A percentile compares a stretch with the other conserved stretches of the same genome.
Evolutionary conservation across 2,329 filamentous ascomycete species (phyloP).

Genomic region (Graphilbum sp.): DNA sequence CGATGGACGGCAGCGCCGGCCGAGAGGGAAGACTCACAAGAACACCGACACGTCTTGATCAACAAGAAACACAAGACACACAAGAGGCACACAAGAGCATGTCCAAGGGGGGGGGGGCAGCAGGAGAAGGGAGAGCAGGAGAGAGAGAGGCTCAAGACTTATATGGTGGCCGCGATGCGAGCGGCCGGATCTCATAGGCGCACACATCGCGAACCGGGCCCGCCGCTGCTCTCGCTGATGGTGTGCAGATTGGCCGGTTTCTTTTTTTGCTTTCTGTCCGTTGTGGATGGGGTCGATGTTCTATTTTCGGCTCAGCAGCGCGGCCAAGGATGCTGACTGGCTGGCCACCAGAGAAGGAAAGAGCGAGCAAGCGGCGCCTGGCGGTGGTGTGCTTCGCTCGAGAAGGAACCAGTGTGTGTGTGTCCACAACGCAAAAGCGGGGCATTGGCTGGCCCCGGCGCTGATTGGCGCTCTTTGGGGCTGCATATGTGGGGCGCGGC

Average conservation of each 20-base stretch:
- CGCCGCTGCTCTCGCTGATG: too few species aligned
- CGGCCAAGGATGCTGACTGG: too few species aligned
- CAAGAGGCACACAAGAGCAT: not conserved
- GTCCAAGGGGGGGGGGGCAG: constrained; percentile 17
- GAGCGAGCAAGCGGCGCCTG: too few species aligned
- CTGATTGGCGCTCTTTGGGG: constrained; percentile 4
- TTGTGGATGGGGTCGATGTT: constrained; percentile 20
- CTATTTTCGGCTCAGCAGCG: constrained; percentile 33
- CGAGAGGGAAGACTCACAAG: constrained; percentile 4
- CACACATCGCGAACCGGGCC: not conserved
- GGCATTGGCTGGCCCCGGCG: not conserved
- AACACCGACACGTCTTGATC: constrained; percentile 19
- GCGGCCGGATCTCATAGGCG: constrained; percentile 16
- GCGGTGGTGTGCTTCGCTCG: too few species aligned
- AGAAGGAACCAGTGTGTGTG: too few species aligned
- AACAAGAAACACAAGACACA: constrained; percentile 15
- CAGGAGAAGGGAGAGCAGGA: not conserved
- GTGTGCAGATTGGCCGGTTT: constrained; percentile 5
- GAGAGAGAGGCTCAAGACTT: constrained; percentile 25
- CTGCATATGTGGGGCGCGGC: not conserved
- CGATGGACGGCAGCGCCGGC: not conserved
- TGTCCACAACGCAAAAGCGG: not conserved
- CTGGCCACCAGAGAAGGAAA: too few species aligned
- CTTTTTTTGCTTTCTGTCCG: not conserved
- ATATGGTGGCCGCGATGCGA: constrained; percentile 35